A percentile compares a stretch with the other conserved stretches of the same genome.
Evolutionary conservation across 2,329 filamentous ascomycete genomes (phyloP).

Genomic region (Furcasterigmium furcatum): DNA sequence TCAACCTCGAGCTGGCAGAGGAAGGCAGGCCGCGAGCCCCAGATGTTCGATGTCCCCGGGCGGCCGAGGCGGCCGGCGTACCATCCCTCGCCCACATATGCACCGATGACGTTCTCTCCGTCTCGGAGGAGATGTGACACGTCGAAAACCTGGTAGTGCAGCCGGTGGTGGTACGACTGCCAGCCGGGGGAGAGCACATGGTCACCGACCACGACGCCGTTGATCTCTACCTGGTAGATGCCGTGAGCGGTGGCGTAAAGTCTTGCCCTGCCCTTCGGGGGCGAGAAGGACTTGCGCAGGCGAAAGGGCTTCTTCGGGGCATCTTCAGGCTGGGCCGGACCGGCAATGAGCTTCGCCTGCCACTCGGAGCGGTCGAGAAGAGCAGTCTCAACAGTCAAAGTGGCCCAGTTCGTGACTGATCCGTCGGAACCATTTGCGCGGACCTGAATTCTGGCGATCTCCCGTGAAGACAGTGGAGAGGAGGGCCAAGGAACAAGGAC

Average conservation of each 20-base stretch:
- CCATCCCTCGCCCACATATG: constrained; percentile 51
- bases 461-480: constrained; percentile 4
- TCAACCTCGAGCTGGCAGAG: constrained; percentile 3
- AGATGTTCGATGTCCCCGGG: constrained; percentile 2
- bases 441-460: constrained; percentile 2
- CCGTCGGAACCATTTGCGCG: constrained; percentile 1
- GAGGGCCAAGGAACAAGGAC: constrained; percentile 7
- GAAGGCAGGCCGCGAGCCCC: constrained; percentile 1
- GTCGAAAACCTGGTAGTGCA: constrained; percentile 50
- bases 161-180: constrained; percentile 45
- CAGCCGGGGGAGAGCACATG: constrained; percentile 45
- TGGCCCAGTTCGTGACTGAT: constrained; percentile 5
- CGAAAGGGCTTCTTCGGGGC: constrained; percentile 22
- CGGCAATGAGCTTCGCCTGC: background rate
- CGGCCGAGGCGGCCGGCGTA: constrained; percentile 35
- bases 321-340: background rate
- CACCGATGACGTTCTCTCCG: constrained; percentile 34
- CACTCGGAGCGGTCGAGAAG: constrained; percentile 1
- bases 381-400: constrained; percentile 18
- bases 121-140: constrained; percentile 34
- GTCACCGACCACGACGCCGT: constrained; percentile 36
- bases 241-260: constrained; percentile 44
- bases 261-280: constrained; percentile 9
- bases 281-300: constrained; percentile 28
- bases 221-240: constrained; percentile 42